These are phyloP conservation scores for Aureobasidium sp. DNA, from an alignment of 2,329 filamentous ascomycete species.

Conservation along the genomic window DNA sequence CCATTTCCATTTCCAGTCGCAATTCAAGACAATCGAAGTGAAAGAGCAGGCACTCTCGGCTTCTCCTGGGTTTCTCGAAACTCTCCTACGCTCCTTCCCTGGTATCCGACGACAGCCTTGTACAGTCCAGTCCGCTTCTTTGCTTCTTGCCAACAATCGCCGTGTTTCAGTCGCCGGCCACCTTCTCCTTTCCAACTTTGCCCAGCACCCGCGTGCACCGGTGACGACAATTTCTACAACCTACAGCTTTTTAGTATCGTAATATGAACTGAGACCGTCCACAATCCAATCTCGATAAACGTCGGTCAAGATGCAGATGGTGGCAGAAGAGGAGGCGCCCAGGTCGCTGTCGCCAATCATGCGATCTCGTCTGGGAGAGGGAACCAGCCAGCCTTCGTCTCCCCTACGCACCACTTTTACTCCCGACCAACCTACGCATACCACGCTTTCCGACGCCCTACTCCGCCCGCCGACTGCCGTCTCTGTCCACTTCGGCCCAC, in stretches of 20 bases:
- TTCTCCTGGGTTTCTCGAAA: background rate
- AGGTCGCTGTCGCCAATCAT: slow-evolving; percentile 2
- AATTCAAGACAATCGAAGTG: background rate
- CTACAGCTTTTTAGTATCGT: background rate
- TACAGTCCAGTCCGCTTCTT: background rate
- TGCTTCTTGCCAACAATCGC: background rate
- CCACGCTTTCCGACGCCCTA: background rate
- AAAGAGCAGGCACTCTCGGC: background rate
- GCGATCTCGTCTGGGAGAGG: slow-evolving; percentile 3
- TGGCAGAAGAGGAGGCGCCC: slow-evolving; percentile 9
- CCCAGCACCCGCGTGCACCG: background rate
- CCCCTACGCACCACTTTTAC: slow-evolving; percentile 10
- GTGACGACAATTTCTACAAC: background rate
- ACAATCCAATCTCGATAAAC: background rate
- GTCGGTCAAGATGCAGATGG: slow-evolving; percentile 8
- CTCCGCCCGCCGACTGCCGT: slow-evolving; percentile 7
- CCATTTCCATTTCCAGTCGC: background rate
- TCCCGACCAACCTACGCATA: background rate
- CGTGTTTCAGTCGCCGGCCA: background rate
- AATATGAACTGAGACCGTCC: background rate
- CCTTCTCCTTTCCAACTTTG: background rate
- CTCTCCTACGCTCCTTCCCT: background rate
- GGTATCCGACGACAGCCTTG: background rate
- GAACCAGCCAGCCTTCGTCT: slow-evolving; percentile 5
- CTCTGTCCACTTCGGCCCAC: slow-evolving; percentile 10